Base-by-base conservation (phyloP, 331 rosid species). In the Ulmus americana region DNA sequence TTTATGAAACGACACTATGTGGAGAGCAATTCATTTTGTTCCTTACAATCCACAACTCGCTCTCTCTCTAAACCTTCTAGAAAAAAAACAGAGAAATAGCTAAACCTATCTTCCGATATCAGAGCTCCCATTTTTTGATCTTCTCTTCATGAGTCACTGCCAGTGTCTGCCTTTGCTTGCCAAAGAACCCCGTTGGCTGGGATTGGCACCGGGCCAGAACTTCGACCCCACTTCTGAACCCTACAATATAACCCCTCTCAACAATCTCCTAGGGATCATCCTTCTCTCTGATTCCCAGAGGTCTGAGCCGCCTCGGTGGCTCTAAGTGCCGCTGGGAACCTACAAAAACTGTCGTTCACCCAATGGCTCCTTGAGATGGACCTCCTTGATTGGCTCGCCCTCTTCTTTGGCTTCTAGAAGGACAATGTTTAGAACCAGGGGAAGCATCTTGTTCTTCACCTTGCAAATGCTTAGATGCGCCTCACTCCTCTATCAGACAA, bases 381-480 rank as follows among this genome's bases (percentile, higher is more conserved):
- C 84, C 84, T 94, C 68, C 86, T 94, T 0, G 97, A 94, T 65
- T 94, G 98, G 98, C 85, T 94, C 0, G 86, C 90, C 8, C 80
- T 87, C 35, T 89, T 89, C 79, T 94, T 89, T 57, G 84, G 97
- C 0, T 94, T 94, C 72, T 95, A 94, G 22, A 75, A 38, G 54
- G 97, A 89, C 65, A 94, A 84, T 80, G 98, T 89, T 7, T 86
- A 95, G 8, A 94, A 94, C 80, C 98, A 94, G 80, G 77, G 98
- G 16, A 97, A 94, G 80, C 98, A 94, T 68, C 67, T 94, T 0
- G 94, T 89, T 3, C 98, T 94, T 58, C 98, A 94, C 80, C 86
- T 94, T 6, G 95, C 98, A 11, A 94, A 94, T 71, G 95, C 97
- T 28, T 97, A 94, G 95, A 94, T 89, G 98, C 98, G 98, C 10